Evolutionary conservation across 352 stramenopile species (phyloP).

Genomic region (Aphanomyces stellatus): DNA sequence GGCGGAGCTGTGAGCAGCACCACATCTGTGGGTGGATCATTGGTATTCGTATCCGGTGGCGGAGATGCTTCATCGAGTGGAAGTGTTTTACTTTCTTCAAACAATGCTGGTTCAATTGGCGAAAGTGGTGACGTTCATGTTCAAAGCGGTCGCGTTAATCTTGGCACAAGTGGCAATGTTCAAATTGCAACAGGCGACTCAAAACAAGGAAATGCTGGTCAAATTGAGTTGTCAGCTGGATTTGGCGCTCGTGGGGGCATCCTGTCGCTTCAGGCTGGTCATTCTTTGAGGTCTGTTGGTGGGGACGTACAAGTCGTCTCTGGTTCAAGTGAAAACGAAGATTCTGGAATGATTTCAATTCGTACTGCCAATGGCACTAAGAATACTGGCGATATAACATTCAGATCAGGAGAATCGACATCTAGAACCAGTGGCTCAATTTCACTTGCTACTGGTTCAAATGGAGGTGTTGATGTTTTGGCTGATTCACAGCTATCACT

Average conservation of each 20-base stretch:
- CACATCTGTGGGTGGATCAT: not conserved
- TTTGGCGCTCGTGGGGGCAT: not conserved
- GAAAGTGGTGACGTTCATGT: not conserved
- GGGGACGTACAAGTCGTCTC: not conserved
- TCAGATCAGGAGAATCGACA: too few relatives aligned
- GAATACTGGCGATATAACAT: too few relatives aligned
- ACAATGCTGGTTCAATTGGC: not conserved
- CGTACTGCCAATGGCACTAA: too few relatives aligned
- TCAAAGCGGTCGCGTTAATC: not conserved
- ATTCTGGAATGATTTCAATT: not conserved
- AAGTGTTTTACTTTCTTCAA: not conserved
- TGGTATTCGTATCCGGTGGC: not conserved
- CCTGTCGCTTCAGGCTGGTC: not conserved
- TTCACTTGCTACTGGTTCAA: not conserved
- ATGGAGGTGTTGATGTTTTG: not conserved
- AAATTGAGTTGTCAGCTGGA: not conserved
- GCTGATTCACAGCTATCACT: not conserved
- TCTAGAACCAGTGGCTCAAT: not conserved
- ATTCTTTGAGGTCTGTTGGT: not conserved
- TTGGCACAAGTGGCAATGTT: not conserved
- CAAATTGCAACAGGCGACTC: not conserved
- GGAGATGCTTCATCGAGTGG: not conserved
- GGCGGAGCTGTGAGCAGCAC: not conserved
- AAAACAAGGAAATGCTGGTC: not conserved
- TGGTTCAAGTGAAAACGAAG: not conserved